Base-by-base conservation (phyloP, 495 filamentous ascomycete species). In the Cairneyella variabilis region DNA sequence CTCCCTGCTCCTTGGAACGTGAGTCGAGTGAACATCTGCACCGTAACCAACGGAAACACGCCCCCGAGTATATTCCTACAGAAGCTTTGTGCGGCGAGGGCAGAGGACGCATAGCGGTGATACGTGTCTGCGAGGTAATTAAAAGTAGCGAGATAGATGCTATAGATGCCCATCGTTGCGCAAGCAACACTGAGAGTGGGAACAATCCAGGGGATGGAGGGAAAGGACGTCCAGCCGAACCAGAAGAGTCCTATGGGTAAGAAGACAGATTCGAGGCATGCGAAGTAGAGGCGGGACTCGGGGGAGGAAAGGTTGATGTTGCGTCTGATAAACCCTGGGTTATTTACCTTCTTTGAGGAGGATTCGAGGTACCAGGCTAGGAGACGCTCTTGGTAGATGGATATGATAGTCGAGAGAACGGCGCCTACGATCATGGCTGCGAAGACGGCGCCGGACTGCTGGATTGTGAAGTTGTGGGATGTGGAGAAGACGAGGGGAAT, bases 91-190 rank as follows among this genome's bases (percentile, higher is more conserved):
- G 91, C 90, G 1, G 92, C 92, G 40, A 97, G 73, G 2, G 91
- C 91, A 8, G 87, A 93, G 48, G 83, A 89, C 1, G 91, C 89
- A 60, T 89, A 95, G 0, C 78, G 74, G 63, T 90, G 85, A 66
- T 96, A 97, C 1, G 80, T 86, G 66, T 96, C 92, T n/a, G 91
- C 90, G 12, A 96, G 77, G 58, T 96, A 96, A 60, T 96, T 97
- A 71, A 96, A 96, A 0, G 89, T 85, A 1, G 91, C 88, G 6
- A 97, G 74, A 63, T 96, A 97, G 39, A 97, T 82, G 37, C 82
- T 83, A 63, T 89, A 90, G 47, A 97, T 95, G 9, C 91, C 91
- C 74, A 95, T 88, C 0, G 86, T 95, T 3, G 89, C 83, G 53
- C 85, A 79, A 0, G 71, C 79, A 42, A 96, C 74, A 0, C 81